Conservation (phyloP, 169 alveolate species). For the Theileria parva region DNA sequence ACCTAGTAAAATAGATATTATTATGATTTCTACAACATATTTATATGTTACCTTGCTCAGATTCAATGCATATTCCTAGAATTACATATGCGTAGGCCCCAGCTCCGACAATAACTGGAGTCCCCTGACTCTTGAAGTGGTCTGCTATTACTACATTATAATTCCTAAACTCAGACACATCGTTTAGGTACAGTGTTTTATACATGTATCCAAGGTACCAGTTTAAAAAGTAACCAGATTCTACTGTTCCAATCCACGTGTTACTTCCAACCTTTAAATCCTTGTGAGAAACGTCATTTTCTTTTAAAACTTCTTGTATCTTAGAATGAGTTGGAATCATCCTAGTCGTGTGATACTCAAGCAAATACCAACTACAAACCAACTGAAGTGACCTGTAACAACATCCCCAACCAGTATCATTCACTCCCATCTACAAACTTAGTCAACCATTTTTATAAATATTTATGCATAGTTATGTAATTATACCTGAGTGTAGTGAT, state of each 20-base stretch:
- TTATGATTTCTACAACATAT: neutral
- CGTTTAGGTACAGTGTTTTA: conserved; percentile 63
- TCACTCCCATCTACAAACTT: conserved; percentile 49
- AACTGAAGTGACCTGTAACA: conserved; percentile 74
- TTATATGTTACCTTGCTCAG: conserved; percentile 24
- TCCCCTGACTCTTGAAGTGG: conserved; percentile 60
- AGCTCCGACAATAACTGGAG: conserved; percentile 74
- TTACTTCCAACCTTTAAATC: conserved; percentile 60
- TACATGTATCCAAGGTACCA: conserved; percentile 67
- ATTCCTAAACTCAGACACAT: conserved; percentile 62
- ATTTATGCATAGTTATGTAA: neutral
- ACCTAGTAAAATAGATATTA: neutral
- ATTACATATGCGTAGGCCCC: conserved; percentile 74
- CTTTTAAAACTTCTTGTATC: conserved; percentile 63
- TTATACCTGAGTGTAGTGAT: conserved; percentile 67
- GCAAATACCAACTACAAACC: conserved; percentile 76
- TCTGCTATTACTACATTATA: conserved; percentile 61
- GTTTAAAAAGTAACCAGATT: conserved; percentile 70
- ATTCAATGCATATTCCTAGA: conserved; percentile 68
- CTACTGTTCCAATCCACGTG: conserved; percentile 80
- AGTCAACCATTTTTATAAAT: neutral
- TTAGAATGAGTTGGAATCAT: conserved; percentile 60
- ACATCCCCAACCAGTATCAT: conserved; percentile 80
- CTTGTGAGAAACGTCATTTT: conserved; percentile 65
- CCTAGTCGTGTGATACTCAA: conserved; percentile 64